Conservation (phyloP, 1,139 yeast genomes). For the Schwanniomyces etchellsii region DNA sequence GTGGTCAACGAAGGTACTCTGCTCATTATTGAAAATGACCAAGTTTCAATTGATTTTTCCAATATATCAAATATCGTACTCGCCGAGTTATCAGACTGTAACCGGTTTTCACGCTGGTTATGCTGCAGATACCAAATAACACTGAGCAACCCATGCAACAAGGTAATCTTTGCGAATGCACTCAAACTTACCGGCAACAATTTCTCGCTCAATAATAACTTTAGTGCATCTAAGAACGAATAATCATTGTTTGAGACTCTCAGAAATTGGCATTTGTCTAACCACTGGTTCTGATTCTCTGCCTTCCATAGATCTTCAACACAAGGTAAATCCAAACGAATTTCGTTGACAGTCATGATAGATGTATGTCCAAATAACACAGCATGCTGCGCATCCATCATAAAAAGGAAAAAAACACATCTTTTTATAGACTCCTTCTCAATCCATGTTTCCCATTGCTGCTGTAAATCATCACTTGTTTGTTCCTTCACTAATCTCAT, state of each 20-base stretch:
- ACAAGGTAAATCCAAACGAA: slow-evolving; percentile 24
- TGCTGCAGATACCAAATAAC: not conserved
- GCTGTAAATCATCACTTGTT: slow-evolving; percentile 9
- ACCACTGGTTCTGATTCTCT: slow-evolving; percentile 7
- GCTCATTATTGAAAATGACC: not conserved
- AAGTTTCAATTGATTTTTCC: not conserved
- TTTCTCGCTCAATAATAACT: not conserved
- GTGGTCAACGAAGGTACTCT: not conserved
- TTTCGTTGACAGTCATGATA: slow-evolving; percentile 23
- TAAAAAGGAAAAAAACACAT: slow-evolving; percentile 26
- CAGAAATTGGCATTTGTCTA: not conserved
- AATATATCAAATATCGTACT: not conserved
- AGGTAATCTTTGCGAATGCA: not conserved
- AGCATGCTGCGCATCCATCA: slow-evolving; percentile 26
- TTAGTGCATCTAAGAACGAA: not conserved
- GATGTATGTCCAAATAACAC: slow-evolving; percentile 27
- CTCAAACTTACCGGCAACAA: slow-evolving; percentile 1
- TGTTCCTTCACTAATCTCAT: slow-evolving; percentile 44
- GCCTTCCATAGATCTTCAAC: slow-evolving; percentile 28
- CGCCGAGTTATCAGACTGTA: not conserved
- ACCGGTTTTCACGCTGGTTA: not conserved
- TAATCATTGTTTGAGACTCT: not conserved
- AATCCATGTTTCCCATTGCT: slow-evolving; percentile 25
- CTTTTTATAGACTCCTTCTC: slow-evolving; percentile 28
- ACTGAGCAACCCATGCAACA: not conserved